Evolutionary conservation across 805 yeast species (phyloP).

Genomic region (Candida multigemmis): DNA sequence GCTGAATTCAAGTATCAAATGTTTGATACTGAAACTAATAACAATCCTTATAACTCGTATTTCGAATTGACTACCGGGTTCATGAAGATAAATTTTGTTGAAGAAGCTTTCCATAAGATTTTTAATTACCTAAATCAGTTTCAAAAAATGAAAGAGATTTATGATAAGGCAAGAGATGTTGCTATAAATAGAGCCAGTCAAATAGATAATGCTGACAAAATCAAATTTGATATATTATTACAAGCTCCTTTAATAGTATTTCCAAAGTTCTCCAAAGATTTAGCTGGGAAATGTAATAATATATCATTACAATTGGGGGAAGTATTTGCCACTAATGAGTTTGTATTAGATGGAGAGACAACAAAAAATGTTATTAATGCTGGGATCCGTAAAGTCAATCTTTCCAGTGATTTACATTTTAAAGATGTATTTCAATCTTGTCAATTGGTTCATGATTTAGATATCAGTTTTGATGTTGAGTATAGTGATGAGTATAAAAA

Average conservation of each 20-base stretch:
- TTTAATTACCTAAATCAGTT: constrained; percentile 63
- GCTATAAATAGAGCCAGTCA: constrained; percentile 77
- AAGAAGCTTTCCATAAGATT: constrained; percentile 66
- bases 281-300: constrained; percentile 38
- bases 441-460: constrained; percentile 59
- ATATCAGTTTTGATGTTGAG: constrained; percentile 51
- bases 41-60: constrained; percentile 42
- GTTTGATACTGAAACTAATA: constrained; percentile 44
- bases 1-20: constrained; percentile 85
- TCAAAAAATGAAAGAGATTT: constrained; percentile 78
- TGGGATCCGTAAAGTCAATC: constrained; percentile 63
- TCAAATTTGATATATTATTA: constrained; percentile 64
- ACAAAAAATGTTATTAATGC: constrained; percentile 49
- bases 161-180: constrained; percentile 81
- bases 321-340: constrained; percentile 57
- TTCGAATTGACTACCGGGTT: constrained; percentile 69
- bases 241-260: constrained; percentile 79
- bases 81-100: constrained; percentile 67
- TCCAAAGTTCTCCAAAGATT: constrained; percentile 31
- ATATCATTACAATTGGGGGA: constrained; percentile 78
- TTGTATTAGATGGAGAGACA: constrained; percentile 20
- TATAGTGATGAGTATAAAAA: constrained; percentile 33
- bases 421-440: constrained; percentile 39
- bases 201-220: constrained; percentile 46
- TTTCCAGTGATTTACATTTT: constrained; percentile 54